Evolutionary conservation across 2,329 filamentous ascomycete species (phyloP).

Genomic region (Clonostachys chloroleuca): DNA sequence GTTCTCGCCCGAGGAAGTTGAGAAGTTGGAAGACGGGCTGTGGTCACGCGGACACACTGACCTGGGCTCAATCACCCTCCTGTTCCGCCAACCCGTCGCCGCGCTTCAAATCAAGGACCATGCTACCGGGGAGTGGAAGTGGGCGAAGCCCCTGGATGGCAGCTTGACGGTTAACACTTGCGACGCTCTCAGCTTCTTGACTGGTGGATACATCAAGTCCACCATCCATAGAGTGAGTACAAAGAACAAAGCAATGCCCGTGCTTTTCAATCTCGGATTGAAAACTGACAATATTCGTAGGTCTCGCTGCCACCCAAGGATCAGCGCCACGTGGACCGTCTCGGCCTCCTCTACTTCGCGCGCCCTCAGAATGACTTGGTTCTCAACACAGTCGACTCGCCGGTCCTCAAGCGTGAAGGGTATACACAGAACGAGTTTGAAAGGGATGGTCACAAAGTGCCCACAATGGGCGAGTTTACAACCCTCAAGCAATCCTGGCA

Average conservation of each 20-base stretch:
- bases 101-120: slow-evolving; percentile 48
- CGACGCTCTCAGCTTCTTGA: slow-evolving; percentile 42
- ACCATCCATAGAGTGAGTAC: slow-evolving; percentile 26
- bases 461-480: slow-evolving; percentile 30
- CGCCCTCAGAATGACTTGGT: slow-evolving; percentile 32
- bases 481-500: slow-evolving; percentile 29
- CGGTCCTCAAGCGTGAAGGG: slow-evolving; percentile 23
- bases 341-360: slow-evolving; percentile 47
- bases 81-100: slow-evolving; percentile 55
- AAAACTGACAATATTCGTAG: slow-evolving; percentile 6
- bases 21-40: slow-evolving; percentile 30
- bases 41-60: slow-evolving; percentile 50
- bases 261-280: too few species aligned
- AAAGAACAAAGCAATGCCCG: background rate
- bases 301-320: slow-evolving; percentile 31
- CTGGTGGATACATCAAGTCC: slow-evolving; percentile 39
- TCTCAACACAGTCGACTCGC: slow-evolving; percentile 29
- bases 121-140: slow-evolving; percentile 42
- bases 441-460: slow-evolving; percentile 17
- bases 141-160: slow-evolving; percentile 40
- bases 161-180: slow-evolving; percentile 47
- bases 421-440: slow-evolving; percentile 31
- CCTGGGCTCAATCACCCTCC: slow-evolving; percentile 48
- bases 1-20: slow-evolving; percentile 40
- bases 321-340: slow-evolving; percentile 36